Percentiles rank a stretch among this genome's conserved stretches.
phyloP scores from a whole-genome alignment of 148 eudicot genomes.

The Chenopodium album region DNA sequence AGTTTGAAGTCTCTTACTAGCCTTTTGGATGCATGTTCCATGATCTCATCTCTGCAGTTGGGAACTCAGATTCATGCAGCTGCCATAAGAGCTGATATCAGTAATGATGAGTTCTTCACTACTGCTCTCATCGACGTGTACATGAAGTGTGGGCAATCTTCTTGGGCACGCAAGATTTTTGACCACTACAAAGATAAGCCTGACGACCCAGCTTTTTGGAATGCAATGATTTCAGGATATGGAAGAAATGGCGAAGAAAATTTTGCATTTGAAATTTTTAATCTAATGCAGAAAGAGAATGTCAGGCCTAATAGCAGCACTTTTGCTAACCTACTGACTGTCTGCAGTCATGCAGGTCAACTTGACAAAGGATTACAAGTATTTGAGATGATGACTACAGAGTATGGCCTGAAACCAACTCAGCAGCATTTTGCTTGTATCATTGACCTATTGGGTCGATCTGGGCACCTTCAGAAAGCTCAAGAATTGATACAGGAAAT shows the following conservation, averaged over 20 bases:
- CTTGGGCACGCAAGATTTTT: conserved; percentile 48
- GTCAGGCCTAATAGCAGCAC: conserved; percentile 59
- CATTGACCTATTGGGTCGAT: conserved; percentile 64
- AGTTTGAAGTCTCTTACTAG: conserved; percentile 62
- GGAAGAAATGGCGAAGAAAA: conserved; percentile 65
- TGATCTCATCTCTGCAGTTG: conserved; percentile 35
- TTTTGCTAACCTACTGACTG: conserved; percentile 53
- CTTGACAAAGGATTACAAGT: conserved; percentile 53
- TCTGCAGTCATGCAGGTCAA: conserved; percentile 65
- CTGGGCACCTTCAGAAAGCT: conserved; percentile 71
- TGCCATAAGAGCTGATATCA: conserved; percentile 40
- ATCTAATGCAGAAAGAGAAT: conserved; percentile 51
- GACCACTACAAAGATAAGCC: conserved; percentile 47
- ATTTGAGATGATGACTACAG: conserved; percentile 52
- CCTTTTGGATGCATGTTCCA: conserved; percentile 60
- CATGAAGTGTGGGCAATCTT: conserved; percentile 68
- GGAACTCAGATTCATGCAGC: conserved; percentile 73
- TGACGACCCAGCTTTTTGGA: conserved; percentile 68
- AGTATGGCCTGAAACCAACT: conserved; percentile 51
- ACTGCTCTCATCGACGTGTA: conserved; percentile 77
- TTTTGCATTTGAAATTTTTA: conserved; percentile 57
- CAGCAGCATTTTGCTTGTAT: conserved; percentile 55
- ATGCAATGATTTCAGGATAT: conserved; percentile 82
- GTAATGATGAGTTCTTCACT: conserved; percentile 51
- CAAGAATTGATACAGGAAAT: conserved; percentile 38